These are phyloP conservation scores for Extremus antarcticus DNA, from an alignment of 495 filamentous ascomycete genomes.

Conservation along the genomic window DNA sequence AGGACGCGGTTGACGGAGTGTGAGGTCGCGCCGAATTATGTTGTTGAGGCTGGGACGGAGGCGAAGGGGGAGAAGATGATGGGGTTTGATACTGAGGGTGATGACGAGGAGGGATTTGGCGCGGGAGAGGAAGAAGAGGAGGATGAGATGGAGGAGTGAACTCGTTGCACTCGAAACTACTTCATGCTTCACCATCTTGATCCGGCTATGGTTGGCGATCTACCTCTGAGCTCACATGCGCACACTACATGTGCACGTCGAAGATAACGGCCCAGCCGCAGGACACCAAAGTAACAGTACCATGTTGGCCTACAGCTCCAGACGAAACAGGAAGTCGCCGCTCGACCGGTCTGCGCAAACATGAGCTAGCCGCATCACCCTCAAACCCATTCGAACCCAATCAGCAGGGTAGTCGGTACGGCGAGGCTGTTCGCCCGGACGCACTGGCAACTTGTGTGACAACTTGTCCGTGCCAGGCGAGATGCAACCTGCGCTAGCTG, in stretches of 20 bases:
- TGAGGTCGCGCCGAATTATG: constrained; percentile 75
- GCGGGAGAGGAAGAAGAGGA: constrained; percentile 6
- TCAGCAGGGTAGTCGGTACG: background rate
- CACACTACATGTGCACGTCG: too few relatives aligned
- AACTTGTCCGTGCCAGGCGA: background rate
- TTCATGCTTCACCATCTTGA: background rate
- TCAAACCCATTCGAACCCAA: background rate
- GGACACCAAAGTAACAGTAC: too few relatives aligned
- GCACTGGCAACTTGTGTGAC: background rate
- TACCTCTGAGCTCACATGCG: too few relatives aligned
- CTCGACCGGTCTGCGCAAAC: too few relatives aligned
- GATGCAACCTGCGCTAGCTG: background rate
- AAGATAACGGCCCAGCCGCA: too few relatives aligned
- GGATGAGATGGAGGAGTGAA: background rate
- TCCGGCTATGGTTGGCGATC: too few relatives aligned
- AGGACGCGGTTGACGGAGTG: constrained; percentile 70
- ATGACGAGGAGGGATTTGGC: constrained; percentile 14
- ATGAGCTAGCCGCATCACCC: too few relatives aligned
- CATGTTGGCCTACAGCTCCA: background rate
- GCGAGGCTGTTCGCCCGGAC: background rate
- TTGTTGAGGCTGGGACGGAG: constrained; percentile 60
- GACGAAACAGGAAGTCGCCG: too few relatives aligned
- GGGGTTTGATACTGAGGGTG: constrained; percentile 22
- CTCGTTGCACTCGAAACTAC: background rate
- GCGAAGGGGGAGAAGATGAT: constrained; percentile 27